A percentile compares a stretch with the other conserved stretches of the same genome.
Evolutionary conservation across 208 protist genomes (phyloP).

Genomic region (Crithidia bombi): DNA sequence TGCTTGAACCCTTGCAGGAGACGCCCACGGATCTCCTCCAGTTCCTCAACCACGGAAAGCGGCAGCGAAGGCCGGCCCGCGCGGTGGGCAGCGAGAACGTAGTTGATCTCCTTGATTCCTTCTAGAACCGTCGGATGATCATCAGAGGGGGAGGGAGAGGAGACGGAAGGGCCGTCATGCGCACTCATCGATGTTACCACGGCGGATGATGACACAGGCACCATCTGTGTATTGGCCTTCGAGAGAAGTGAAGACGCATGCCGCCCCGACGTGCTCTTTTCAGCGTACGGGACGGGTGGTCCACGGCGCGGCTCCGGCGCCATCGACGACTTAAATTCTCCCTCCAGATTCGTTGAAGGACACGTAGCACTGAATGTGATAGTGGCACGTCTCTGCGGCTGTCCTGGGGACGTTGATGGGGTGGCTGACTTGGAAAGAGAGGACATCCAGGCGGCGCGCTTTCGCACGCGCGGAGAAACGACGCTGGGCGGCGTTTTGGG

Average conservation of each 20-base stretch:
- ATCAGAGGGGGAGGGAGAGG: constrained; percentile 4
- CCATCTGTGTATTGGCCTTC: not conserved
- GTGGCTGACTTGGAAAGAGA: not conserved
- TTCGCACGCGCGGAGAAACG: not conserved
- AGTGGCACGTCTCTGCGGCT: not conserved
- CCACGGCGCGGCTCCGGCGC: constrained; percentile 26
- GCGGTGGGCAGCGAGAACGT: constrained; percentile 39
- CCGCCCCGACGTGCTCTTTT: not conserved
- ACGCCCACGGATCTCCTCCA: constrained; percentile 48
- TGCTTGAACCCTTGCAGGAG: constrained; percentile 20
- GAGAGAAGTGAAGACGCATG: not conserved
- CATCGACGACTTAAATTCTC: not conserved
- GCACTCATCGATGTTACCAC: not conserved
- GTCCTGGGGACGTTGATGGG: not conserved
- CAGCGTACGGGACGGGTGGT: constrained; percentile 1
- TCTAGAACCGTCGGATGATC: constrained; percentile 30
- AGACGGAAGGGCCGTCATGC: not conserved
- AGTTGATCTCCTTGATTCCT: constrained; percentile 46
- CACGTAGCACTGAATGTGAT: not conserved
- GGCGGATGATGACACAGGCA: not conserved
- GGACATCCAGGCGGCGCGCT: not conserved
- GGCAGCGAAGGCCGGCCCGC: constrained; percentile 25
- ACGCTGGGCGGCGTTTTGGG: not conserved
- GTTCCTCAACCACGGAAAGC: constrained; percentile 37
- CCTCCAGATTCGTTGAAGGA: not conserved